Conservation (phyloP, 768 basidiomycete genomes). For the Pholiota conissans region DNA sequence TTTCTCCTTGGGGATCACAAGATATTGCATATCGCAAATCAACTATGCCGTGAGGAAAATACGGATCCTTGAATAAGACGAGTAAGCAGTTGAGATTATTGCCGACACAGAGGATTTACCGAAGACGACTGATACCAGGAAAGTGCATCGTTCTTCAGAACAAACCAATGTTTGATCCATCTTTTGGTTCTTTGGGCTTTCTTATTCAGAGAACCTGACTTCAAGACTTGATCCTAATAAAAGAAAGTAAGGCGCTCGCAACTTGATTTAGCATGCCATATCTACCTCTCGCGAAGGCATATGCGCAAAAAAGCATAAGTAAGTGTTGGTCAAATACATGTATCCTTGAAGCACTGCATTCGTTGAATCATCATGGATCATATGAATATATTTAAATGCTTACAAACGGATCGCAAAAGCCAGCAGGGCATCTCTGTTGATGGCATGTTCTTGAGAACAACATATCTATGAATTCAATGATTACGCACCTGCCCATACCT, state of each 20-base stretch:
- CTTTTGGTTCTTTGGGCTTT: conserved; percentile 87
- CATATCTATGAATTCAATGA: background rate
- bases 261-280: conserved; percentile 1
- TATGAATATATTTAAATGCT: conserved; percentile 34
- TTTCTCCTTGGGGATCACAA: conserved; percentile 79
- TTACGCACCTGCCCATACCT: conserved; percentile 77
- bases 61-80: conserved; percentile 71
- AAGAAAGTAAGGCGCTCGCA: conserved; percentile 7
- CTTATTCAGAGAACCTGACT: conserved; percentile 89
- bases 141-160: conserved; percentile 92
- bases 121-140: conserved; percentile 97
- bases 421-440: conserved; percentile 87
- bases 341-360: conserved; percentile 88
- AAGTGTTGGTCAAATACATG: conserved; percentile 92
- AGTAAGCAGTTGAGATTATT: background rate
- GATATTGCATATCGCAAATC: conserved; percentile 91
- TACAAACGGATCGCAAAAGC: conserved; percentile 86
- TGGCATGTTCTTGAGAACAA: conserved; percentile 6
- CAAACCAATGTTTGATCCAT: conserved; percentile 95
- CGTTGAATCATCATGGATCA: background rate
- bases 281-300: conserved; percentile 87
- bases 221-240: conserved; percentile 82
- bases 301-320: conserved; percentile 96
- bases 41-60: conserved; percentile 96
- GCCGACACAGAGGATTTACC: conserved; percentile 40